These are phyloP conservation scores for Globisporangium irregulare DNA, from an alignment of 352 stramenopile genomes.

Conservation along the genomic window DNA sequence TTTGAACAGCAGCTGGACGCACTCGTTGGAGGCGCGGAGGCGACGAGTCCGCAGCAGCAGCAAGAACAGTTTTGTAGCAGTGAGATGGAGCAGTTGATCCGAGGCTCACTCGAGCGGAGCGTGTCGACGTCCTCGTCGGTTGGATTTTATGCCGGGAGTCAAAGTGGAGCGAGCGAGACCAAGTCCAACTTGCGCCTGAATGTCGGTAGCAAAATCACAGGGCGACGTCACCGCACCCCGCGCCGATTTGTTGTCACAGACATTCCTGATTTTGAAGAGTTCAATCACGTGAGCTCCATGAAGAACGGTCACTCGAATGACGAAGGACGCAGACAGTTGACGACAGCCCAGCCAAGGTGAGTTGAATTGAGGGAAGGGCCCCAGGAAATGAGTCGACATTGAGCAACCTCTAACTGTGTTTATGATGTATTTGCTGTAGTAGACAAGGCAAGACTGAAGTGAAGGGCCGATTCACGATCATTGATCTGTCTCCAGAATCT, in stretches of 20 bases:
- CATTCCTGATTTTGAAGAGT: conserved; percentile 46
- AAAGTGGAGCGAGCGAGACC: conserved; percentile 3
- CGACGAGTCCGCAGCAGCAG: conserved; percentile 11
- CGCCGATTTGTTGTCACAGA: conserved; percentile 75
- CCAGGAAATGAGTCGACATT: neutral
- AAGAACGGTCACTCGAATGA: conserved; percentile 9
- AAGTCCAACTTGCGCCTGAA: conserved; percentile 1
- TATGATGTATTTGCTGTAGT: conserved; percentile 17
- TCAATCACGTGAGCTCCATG: conserved; percentile 4
- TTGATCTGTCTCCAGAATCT: conserved; percentile 68
- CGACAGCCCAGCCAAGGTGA: conserved; percentile 7
- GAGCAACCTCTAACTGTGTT: neutral
- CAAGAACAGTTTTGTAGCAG: neutral
- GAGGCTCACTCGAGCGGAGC: conserved; percentile 12
- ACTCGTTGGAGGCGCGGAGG: conserved; percentile 12
- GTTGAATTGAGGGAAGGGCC: neutral
- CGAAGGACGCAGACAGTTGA: neutral
- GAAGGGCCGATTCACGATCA: conserved; percentile 80
- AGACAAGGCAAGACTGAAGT: conserved; percentile 67
- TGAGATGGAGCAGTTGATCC: conserved; percentile 5
- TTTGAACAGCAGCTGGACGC: conserved; percentile 18
- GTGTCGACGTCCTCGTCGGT: conserved; percentile 14
- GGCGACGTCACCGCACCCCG: conserved; percentile 50
- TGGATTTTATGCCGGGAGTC: conserved; percentile 2
- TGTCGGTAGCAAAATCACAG: conserved; percentile 41